Evolutionary conservation across 202 grass and related monocot species (phyloP).

Genomic region (Zizania palustris): DNA sequence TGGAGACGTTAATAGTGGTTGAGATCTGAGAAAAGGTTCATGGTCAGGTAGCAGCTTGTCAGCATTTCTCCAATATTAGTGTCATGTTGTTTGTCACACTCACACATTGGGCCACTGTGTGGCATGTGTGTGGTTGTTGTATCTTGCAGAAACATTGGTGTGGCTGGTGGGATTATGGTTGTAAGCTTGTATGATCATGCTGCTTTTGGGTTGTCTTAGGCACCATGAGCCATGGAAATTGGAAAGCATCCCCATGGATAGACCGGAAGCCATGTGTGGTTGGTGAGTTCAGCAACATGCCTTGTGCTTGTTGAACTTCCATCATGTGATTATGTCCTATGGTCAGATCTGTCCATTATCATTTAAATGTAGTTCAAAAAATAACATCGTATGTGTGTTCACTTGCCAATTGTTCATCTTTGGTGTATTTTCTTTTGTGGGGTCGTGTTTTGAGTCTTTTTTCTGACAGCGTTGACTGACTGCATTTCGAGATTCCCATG

Average conservation of each 20-base stretch:
- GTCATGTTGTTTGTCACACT: not conserved
- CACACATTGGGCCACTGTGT: slow-evolving; percentile 1
- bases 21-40: not conserved
- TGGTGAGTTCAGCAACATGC: slow-evolving; percentile 25
- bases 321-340: slow-evolving; percentile 39
- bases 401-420: not conserved
- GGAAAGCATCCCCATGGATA: slow-evolving; percentile 11
- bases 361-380: slow-evolving; percentile 20
- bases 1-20: not conserved
- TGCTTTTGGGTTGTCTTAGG: slow-evolving; percentile 32
- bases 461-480: not conserved
- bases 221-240: slow-evolving; percentile 21
- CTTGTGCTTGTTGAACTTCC: slow-evolving; percentile 13
- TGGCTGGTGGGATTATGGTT: slow-evolving; percentile 18
- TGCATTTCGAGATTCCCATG: slow-evolving; percentile 4
- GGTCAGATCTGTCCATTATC: slow-evolving; percentile 22
- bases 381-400: not conserved
- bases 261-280: slow-evolving; percentile 29
- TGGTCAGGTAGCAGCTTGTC: not conserved
- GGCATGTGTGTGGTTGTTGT: slow-evolving; percentile 8
- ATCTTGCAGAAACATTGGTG: slow-evolving; percentile 16
- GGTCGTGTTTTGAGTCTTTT: not conserved
- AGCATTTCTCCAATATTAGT: not conserved
- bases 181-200: slow-evolving; percentile 17
- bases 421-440: not conserved